Conservation (phyloP, 768 basidiomycete species). For the Lactarius indigo region DNA sequence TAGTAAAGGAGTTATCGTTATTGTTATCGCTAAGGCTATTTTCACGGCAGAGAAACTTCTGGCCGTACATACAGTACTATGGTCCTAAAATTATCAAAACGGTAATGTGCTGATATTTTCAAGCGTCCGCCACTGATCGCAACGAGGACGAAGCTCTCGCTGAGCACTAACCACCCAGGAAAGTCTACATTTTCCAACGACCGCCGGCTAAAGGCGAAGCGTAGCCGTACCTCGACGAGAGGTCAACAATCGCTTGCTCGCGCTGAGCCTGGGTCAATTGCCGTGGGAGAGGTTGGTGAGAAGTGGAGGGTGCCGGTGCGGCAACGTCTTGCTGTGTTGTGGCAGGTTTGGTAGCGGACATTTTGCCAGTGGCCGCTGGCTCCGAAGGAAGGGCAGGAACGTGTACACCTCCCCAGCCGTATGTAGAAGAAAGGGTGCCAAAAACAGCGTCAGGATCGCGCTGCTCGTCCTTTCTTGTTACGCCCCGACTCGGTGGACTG, state of each 20-base stretch:
- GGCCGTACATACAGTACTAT: not conserved
- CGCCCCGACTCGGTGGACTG: not conserved
- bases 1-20: not conserved
- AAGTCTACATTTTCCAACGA: not conserved
- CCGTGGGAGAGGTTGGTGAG: not conserved
- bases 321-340: not conserved
- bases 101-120: not conserved
- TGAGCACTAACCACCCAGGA: not conserved
- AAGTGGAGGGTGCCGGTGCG: not conserved
- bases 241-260: slow-evolving; percentile 5
- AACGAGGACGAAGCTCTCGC: not conserved
- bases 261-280: slow-evolving; percentile 3
- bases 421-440: not conserved
- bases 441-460: not conserved
- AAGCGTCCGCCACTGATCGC: not conserved
- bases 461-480: not conserved
- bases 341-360: not conserved
- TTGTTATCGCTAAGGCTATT: not conserved
- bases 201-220: not conserved
- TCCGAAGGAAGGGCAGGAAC: not conserved
- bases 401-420: not conserved
- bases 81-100: not conserved
- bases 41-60: not conserved
- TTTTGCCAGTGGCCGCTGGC: not conserved
- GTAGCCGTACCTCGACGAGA: slow-evolving; percentile 1